phyloP scores from a whole-genome alignment of 129 eudicot genomes.

The Heracleum sosnowskyi region DNA sequence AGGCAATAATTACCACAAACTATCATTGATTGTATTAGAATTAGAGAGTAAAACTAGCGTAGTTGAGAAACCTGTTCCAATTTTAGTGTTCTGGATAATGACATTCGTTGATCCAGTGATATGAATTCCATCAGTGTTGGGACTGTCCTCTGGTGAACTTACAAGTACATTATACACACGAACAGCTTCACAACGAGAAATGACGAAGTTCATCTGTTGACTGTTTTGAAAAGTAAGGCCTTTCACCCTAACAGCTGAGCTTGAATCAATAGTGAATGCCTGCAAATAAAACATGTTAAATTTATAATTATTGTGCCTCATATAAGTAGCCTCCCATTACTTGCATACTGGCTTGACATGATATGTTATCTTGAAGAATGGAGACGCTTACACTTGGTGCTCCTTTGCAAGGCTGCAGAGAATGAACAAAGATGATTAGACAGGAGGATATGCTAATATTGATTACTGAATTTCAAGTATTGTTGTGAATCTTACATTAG shows the following conservation, averaged over 20 bases:
- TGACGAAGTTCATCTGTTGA: slow-evolving; percentile 91
- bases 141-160: slow-evolving; percentile 95
- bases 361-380: not conserved
- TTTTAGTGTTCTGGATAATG: slow-evolving; percentile 66
- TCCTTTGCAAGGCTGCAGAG: slow-evolving; percentile 81
- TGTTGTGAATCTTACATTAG: slow-evolving; percentile 47
- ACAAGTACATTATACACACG: slow-evolving; percentile 52
- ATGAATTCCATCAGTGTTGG: slow-evolving; percentile 98
- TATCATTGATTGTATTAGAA: not conserved
- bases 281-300: slow-evolving; percentile 26
- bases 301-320: not conserved
- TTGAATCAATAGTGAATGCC: slow-evolving; percentile 83
- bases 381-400: slow-evolving; percentile 76
- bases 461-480: slow-evolving; percentile 2
- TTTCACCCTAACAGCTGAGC: slow-evolving; percentile 66
- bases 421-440: slow-evolving; percentile 7
- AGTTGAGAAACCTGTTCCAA: slow-evolving; percentile 69
- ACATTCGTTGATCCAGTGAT: slow-evolving; percentile 77
- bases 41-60: not conserved
- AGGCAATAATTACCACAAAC: not conserved
- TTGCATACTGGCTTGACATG: not conserved
- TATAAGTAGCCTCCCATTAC: not conserved
- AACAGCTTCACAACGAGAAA: slow-evolving; percentile 65
- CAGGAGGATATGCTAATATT: slow-evolving; percentile 10
- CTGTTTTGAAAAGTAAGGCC: slow-evolving; percentile 80